phyloP scores from a whole-genome alignment of 2,329 filamentous ascomycete species.

The Paracoccidioides lutzii region DNA sequence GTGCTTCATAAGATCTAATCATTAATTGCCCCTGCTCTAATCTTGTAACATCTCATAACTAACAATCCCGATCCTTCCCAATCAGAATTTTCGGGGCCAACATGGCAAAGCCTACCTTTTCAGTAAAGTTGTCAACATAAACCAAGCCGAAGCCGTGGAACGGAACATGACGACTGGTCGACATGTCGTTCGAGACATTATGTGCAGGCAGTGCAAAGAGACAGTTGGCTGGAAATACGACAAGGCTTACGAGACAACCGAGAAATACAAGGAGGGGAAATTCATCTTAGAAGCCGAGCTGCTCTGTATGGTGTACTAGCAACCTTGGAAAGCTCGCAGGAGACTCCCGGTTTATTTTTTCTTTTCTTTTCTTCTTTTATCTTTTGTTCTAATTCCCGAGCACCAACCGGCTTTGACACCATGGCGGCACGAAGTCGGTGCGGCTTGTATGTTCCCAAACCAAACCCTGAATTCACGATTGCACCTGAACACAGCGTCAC shows the following conservation, averaged over 20 bases:
- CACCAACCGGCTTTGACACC: background rate
- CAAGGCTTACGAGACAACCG: constrained; percentile 78
- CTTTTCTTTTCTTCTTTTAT: background rate
- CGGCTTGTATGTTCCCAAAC: background rate
- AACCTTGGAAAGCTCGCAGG: background rate
- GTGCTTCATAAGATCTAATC: background rate
- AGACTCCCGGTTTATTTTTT: background rate
- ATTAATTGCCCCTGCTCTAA: background rate
- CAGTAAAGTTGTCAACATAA: constrained; percentile 84
- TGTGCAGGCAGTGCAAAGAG: constrained; percentile 79
- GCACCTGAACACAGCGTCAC: background rate
- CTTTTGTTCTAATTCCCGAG: background rate
- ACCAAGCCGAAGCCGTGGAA: constrained; percentile 67
- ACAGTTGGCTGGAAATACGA: constrained; percentile 98
- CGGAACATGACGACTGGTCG: constrained; percentile 96
- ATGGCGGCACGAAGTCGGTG: background rate
- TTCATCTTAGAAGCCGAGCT: constrained; percentile 91
- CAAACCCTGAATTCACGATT: background rate
- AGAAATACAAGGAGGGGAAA: constrained; percentile 99
- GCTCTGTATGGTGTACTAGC: constrained; percentile 61
- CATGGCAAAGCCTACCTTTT: constrained; percentile 98
- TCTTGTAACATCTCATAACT: constrained; percentile 6
- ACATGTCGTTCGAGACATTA: constrained; percentile 87
- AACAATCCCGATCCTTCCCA: background rate
- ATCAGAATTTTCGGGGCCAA: constrained; percentile 90